Conservation (phyloP, 805 yeast species). For the Cyberlindnera mississippiensis region DNA sequence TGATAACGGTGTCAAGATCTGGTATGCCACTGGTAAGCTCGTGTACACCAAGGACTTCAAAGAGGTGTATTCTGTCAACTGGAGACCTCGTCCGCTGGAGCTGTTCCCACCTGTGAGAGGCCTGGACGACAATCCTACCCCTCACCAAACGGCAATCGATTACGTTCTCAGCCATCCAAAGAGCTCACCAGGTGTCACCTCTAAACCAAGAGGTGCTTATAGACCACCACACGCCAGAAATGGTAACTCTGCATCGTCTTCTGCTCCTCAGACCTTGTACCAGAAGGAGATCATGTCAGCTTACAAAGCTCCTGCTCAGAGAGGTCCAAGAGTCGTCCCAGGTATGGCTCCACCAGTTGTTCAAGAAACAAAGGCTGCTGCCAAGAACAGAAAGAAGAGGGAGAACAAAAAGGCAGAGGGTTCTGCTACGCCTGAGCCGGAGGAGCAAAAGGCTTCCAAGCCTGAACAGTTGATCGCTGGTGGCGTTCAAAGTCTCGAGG, state of each 20-base stretch:
- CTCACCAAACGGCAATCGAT: slow-evolving; percentile 69
- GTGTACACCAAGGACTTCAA: slow-evolving; percentile 73
- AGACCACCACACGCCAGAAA: slow-evolving; percentile 94
- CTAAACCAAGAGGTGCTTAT: slow-evolving; percentile 83
- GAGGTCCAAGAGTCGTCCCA: slow-evolving; percentile 45
- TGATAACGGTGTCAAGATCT: slow-evolving; percentile 89
- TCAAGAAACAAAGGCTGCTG: slow-evolving; percentile 58
- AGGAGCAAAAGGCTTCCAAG: slow-evolving; percentile 13
- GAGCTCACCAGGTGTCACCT: slow-evolving; percentile 29
- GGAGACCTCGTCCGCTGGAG: slow-evolving; percentile 60
- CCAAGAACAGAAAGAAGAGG: slow-evolving; percentile 74
- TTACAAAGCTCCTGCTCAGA: slow-evolving; percentile 29
- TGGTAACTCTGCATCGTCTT: slow-evolving; percentile 29
- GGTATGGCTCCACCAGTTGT: slow-evolving; percentile 48
- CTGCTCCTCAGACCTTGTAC: slow-evolving; percentile 45
- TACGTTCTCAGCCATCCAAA: slow-evolving; percentile 38
- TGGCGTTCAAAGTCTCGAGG: slow-evolving; percentile 72
- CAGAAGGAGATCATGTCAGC: slow-evolving; percentile 47
- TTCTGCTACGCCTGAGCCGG: slow-evolving; percentile 13
- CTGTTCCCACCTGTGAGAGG: slow-evolving; percentile 35
- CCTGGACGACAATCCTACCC: slow-evolving; percentile 51
- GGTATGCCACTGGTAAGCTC: slow-evolving; percentile 88
- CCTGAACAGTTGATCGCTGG: slow-evolving; percentile 45
- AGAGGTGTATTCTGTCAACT: slow-evolving; percentile 75
- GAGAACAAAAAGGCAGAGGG: slow-evolving; percentile 46